Conservation (phyloP, 169 alveolate genomes). For the Miamiensis avidus region DNA sequence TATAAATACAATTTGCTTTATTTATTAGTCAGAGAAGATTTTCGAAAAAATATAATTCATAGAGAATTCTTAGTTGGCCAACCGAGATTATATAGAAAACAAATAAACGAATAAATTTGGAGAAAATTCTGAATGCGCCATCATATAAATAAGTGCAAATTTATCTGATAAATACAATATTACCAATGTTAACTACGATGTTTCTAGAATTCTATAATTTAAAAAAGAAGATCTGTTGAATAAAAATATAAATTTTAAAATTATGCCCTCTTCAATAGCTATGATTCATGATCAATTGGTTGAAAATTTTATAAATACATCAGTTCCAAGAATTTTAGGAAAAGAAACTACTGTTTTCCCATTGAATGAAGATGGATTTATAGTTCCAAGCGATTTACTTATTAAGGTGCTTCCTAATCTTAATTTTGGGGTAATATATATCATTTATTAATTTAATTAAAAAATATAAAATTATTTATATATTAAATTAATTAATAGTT, state of each 20-base stretch:
- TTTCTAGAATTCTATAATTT: too few relatives aligned
- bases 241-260: too few relatives aligned
- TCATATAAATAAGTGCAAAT: too few relatives aligned
- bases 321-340: not conserved
- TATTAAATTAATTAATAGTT: not conserved
- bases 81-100: not conserved
- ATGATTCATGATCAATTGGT: not conserved
- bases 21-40: not conserved
- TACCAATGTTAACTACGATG: too few relatives aligned
- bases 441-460: too few relatives aligned
- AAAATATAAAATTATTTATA: too few relatives aligned
- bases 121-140: too few relatives aligned
- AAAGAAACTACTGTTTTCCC: not conserved
- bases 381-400: not conserved
- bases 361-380: not conserved
- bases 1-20: too few relatives aligned
- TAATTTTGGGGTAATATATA: not conserved
- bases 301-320: not conserved
- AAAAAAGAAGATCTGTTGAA: too few relatives aligned
- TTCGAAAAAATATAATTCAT: not conserved
- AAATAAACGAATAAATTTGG: not conserved
- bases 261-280: too few relatives aligned
- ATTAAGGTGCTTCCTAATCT: not conserved
- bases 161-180: too few relatives aligned
- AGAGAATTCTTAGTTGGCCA: not conserved